Evolutionary conservation across 192 early-diverging fungal species (phyloP).

Genomic region (Obelidium mucronatum): DNA sequence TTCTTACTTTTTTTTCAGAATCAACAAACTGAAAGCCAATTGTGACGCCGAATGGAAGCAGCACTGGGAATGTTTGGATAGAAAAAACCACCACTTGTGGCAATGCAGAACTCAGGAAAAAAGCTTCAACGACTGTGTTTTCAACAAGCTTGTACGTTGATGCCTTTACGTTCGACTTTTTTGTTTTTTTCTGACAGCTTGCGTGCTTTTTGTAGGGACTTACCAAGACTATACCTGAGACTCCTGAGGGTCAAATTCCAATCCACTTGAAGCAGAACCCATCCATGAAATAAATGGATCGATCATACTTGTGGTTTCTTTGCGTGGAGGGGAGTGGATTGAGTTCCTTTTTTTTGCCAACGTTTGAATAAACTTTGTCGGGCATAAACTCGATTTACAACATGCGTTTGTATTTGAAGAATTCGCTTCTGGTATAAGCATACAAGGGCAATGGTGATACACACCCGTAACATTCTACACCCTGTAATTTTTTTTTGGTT

Average conservation of each 20-base stretch:
- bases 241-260: constrained; percentile 60
- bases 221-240: constrained; percentile 62
- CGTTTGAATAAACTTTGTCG: no score
- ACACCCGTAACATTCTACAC: neutral
- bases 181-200: neutral
- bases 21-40: constrained; percentile 87
- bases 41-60: constrained; percentile 85
- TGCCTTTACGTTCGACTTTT: constrained; percentile 15
- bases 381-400: no score
- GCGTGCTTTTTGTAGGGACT: constrained; percentile 47
- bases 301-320: no score
- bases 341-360: no score
- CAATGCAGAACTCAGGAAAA: constrained; percentile 81
- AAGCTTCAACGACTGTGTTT: constrained; percentile 87
- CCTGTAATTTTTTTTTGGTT: neutral
- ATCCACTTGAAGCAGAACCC: constrained; percentile 63
- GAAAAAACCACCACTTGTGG: constrained; percentile 87
- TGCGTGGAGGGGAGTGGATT: no score
- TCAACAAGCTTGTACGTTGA: constrained; percentile 79
- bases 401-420: no score
- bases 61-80: constrained; percentile 94
- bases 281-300: constrained; percentile 49
- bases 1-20: constrained; percentile 49
- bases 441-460: no score
- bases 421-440: no score